Conservation (phyloP, 345 rosid genomes). For the Sisymbrium altissimum region DNA sequence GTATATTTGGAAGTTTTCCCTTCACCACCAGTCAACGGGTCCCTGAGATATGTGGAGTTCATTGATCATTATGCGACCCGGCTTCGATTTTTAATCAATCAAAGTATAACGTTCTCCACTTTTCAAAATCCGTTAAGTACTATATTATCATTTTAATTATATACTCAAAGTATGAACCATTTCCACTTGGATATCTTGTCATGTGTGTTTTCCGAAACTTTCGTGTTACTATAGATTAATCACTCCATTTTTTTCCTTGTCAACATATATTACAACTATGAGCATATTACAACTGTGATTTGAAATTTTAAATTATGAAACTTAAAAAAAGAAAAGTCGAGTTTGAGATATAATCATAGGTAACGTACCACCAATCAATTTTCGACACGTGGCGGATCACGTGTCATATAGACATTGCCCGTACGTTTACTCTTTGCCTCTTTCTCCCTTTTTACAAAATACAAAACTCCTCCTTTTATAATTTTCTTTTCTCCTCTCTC, state of each 20-base stretch:
- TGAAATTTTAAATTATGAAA: not conserved
- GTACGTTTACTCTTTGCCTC: conserved; percentile 22
- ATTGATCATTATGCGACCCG: not conserved
- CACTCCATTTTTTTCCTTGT: not conserved
- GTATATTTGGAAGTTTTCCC: not conserved
- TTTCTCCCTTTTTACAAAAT: not conserved
- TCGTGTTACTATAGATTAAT: not conserved
- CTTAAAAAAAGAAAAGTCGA: not conserved
- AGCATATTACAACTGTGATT: not conserved
- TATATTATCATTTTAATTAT: not conserved
- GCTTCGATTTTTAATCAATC: not conserved
- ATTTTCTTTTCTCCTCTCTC: not conserved
- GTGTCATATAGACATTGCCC: conserved; percentile 18
- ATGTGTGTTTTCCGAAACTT: not conserved
- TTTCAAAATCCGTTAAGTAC: not conserved
- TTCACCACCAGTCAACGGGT: not conserved
- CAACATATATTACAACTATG: not conserved
- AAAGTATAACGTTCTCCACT: not conserved
- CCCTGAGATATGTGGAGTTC: not conserved
- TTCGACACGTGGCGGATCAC: not conserved
- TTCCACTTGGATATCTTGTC: not conserved
- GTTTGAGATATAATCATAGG: not conserved
- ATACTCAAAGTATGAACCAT: not conserved
- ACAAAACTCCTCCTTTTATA: not conserved
- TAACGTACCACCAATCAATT: not conserved